Evolutionary conservation across 2,329 filamentous ascomycete genomes (phyloP), one percentile per base, ranked within the genome.

Genomic region (Epichloe uncinata): DNA sequence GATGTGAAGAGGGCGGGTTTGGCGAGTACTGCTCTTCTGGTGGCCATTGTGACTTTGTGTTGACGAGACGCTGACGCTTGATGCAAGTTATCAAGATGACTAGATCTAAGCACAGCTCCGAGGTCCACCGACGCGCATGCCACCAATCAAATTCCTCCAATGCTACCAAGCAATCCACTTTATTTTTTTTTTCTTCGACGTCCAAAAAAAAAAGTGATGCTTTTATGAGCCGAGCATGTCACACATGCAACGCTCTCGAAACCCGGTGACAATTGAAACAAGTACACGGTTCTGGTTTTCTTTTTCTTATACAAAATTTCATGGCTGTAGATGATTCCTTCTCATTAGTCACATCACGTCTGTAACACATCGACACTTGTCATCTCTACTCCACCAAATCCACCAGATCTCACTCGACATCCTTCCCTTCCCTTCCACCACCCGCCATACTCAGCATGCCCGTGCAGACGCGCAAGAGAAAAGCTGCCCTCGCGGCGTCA

Each of bases 391-490:
- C 26, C 26, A 9, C 26, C 26, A 4, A 9, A 30, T 30, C 26
- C 26, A 9, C 8, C 26, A 30, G 26, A 26, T 30, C 26, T 30
- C 26, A 9, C 26, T 9, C 26, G 7, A 30, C 7, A 8, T 30
- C 26, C 26, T 30, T 30, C 26, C 22, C 6, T 26, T 22, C 22
- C 26, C 26, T 30, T 30, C 26, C 26, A 30, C 26, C 26, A 6
- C 12, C 12, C 41, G 13, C 41, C 22, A 42, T 1, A 3, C 20
- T 11, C 34, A 55, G 9, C 45, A 55, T 57, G 55, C 49, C 54
- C 51, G 37, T 42, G 42, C 36, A 54, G 47, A 61, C 60, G 5
- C 59, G 60, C 41, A 65, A 63, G 54, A 62, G 61, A 55, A 66
- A 60, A 55, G 56, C 60, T 13, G 56, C 60, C 9, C 54, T 61